These are phyloP conservation scores for Ophiostoma australiae DNA, from an alignment of 2,329 filamentous ascomycete genomes.

Conservation along the genomic window DNA sequence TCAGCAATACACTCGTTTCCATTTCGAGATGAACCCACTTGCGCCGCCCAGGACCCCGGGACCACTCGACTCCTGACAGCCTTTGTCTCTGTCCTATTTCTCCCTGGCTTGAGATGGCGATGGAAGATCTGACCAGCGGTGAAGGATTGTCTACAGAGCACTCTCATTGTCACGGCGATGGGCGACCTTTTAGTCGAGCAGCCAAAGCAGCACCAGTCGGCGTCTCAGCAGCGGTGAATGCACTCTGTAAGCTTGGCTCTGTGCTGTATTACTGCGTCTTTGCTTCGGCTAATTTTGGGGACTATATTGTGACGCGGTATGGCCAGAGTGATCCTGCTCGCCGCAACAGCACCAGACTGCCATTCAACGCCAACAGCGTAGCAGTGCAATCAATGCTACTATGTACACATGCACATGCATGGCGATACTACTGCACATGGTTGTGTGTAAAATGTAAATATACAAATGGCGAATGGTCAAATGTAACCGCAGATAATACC, in stretches of 20 bases:
- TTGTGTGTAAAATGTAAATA: background rate
- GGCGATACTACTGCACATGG: background rate
- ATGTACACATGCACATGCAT: background rate
- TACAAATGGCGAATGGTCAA: background rate
- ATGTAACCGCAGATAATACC: background rate
- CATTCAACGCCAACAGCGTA: background rate
- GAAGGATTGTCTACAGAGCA: background rate
- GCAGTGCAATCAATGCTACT: background rate
- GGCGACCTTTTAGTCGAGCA: too few species aligned
- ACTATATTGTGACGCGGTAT: background rate
- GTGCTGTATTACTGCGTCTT: background rate
- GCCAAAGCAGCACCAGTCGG: too few species aligned
- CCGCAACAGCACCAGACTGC: background rate
- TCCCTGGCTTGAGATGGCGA: background rate
- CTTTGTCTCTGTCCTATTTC: background rate
- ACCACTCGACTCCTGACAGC: constrained; percentile 14
- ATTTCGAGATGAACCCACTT: constrained; percentile 18
- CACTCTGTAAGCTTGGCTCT: background rate
- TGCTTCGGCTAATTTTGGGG: constrained; percentile 8
- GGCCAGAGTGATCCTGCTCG: background rate
- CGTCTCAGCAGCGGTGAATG: background rate
- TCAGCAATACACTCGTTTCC: background rate
- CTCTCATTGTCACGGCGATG: background rate
- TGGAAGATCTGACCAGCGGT: background rate
- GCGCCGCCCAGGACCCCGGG: constrained; percentile 22